phyloP scores from a whole-genome alignment of 1,284 basidiomycete genomes.

The Pascua sp. region DNA sequence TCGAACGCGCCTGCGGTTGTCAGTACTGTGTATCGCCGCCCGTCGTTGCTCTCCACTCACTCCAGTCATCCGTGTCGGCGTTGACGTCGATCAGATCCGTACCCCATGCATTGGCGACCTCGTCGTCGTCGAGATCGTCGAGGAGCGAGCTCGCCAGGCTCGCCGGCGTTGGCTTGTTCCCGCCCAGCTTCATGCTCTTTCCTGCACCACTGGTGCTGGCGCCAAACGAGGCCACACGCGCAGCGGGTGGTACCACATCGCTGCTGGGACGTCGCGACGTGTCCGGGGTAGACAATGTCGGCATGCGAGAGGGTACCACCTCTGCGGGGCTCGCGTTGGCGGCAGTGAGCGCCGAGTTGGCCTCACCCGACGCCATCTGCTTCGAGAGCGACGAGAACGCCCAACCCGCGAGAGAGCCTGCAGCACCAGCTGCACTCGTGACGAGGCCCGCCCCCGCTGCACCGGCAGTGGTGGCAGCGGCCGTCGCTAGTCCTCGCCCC shows the following conservation, averaged over 20 bases:
- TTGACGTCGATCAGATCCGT: constrained; percentile 82
- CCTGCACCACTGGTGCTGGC: constrained; percentile 25
- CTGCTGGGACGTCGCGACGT: constrained; percentile 22
- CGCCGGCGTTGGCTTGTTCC: constrained; percentile 35
- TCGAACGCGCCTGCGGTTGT: constrained; percentile 69
- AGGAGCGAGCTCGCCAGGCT: constrained; percentile 59
- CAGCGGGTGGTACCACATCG: neutral
- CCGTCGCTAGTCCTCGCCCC: neutral
- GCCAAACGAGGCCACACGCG: constrained; percentile 9
- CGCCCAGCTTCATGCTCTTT: constrained; percentile 63
- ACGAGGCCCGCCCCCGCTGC: constrained; percentile 59
- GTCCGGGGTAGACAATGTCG: constrained; percentile 9
- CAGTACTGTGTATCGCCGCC: neutral
- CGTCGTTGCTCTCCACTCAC: constrained; percentile 51
- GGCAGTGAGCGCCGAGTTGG: constrained; percentile 62
- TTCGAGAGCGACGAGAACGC: constrained; percentile 82
- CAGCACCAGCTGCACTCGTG: constrained; percentile 81
- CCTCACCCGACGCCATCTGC: constrained; percentile 69
- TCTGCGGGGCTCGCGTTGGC: constrained; percentile 13
- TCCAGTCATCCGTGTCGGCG: constrained; percentile 80
- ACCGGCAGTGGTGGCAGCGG: constrained; percentile 19
- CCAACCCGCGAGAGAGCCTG: constrained; percentile 87
- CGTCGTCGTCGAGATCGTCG: constrained; percentile 53
- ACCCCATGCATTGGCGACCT: constrained; percentile 62
- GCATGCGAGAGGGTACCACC: constrained; percentile 1